Base-by-base conservation (phyloP, 805 yeast genomes). In the Myxozyma lipomycoides region DNA sequence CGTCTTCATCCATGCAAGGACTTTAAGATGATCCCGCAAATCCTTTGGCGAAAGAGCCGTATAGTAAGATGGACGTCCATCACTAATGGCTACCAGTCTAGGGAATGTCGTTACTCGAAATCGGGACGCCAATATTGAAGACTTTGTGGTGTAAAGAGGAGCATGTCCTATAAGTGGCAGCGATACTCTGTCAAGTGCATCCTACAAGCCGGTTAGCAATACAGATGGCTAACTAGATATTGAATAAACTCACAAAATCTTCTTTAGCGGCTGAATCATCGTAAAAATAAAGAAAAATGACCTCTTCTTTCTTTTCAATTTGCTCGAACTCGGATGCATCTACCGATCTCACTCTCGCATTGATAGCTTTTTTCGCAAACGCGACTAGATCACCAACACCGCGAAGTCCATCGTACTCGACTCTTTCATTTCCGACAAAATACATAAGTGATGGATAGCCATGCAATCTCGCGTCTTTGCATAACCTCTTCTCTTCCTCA, bases 251-350 rank as follows among this genome's bases (percentile, higher is more conserved):
- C 43, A 51, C 53, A 61, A 71, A 70, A 47, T 71, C 75, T 50
- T 71, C 75, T 19, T 62, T 49, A 39, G 64, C 63, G 4, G 70
- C 65, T 2, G 63, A 56, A 39, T 67, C 67, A 54, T 72, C 75
- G 47, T 71, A 67, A 34, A 73, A 62, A 52, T 67, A 73, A 24
- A 73, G 59, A 54, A 70, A 70, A 1, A 67, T 56, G 23, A 64
- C 65, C 10, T 61, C 51, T 12, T 63, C 64, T 38, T 59, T 62
- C 46, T 51, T 49, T 25, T 56, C 56, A 17, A 64, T 42, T 25
- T 54, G 60, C n/a, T 55, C 59, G 19, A 60, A 46, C 47, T 66
- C 56, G 5, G 61, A 49, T 5, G 51, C 57, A 36, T 58, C 58
- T 22, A 64, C 61, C 1, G 67, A 58, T 21, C 64, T 62, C 28